Percentiles rank a stretch among this genome's conserved stretches.
These are phyloP conservation scores for Ambrosiella xylebori DNA, from an alignment of 2,329 filamentous ascomycete species.

Conservation along the genomic window DNA sequence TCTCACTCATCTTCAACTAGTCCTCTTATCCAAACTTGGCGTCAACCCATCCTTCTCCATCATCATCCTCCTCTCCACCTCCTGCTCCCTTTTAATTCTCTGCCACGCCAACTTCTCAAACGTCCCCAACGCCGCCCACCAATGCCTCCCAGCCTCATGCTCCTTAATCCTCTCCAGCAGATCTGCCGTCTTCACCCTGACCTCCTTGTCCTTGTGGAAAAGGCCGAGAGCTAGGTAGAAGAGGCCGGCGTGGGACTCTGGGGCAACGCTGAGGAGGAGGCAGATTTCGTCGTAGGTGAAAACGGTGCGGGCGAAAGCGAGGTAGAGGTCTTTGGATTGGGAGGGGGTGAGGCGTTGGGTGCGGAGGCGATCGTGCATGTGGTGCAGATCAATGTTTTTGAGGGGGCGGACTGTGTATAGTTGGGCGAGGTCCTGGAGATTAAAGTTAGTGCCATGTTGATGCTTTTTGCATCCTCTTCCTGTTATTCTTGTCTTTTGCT, in stretches of 20 bases:
- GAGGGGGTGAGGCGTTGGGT: constrained; percentile 60
- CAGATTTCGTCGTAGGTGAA: constrained; percentile 73
- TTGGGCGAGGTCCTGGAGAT: constrained; percentile 42
- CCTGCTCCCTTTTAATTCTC: constrained; percentile 52
- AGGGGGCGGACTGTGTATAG: constrained; percentile 49
- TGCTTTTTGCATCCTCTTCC: neutral
- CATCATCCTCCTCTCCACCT: constrained; percentile 32
- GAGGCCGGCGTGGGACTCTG: constrained; percentile 70
- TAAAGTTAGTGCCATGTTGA: neutral
- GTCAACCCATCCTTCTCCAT: constrained; percentile 25
- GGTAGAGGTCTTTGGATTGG: constrained; percentile 70
- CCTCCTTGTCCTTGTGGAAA: constrained; percentile 73
- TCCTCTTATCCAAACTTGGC: constrained; percentile 28
- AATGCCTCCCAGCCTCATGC: constrained; percentile 84
- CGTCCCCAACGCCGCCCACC: constrained; percentile 71
- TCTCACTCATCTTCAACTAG: constrained; percentile 23
- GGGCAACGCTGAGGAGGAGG: constrained; percentile 64
- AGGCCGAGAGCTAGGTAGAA: constrained; percentile 84
- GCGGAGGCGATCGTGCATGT: constrained; percentile 81
- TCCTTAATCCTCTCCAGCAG: constrained; percentile 66
- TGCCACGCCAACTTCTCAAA: constrained; percentile 81
- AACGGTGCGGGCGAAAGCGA: constrained; percentile 58
- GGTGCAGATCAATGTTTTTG: constrained; percentile 70
- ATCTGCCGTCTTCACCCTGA: constrained; percentile 59
- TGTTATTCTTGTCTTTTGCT: neutral